Evolutionary conservation across 2,329 filamentous ascomycete species (phyloP), one percentile per base, ranked within the genome.

Genomic region (Pseudogymnoascus sp.): DNA sequence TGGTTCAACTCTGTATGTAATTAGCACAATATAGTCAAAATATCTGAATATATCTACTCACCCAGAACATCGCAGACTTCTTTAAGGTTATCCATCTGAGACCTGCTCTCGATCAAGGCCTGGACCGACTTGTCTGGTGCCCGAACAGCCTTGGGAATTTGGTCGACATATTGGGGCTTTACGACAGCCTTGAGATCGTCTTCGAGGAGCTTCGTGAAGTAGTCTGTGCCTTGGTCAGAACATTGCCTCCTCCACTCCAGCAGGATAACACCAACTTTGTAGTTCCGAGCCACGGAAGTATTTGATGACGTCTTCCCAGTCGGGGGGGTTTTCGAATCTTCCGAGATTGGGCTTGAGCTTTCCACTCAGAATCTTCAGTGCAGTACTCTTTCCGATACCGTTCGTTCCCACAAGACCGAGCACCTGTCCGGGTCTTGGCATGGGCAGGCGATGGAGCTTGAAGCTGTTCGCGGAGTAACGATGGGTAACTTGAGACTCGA

Each of bases 381-480:
- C 95, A n/a, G 94, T 99, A 80, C 92, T 97, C 86, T 99, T 99
- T 78, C 94, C 94, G 72, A 97, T 99, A 91, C 95, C 94, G 86
- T 99, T 99, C 71, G 94, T 97, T 76, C 94, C 95, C 48, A 99
- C 95, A 60, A 99, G 84, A 81, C 94, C 94, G 63, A 99, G 80
- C 31, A 99, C 95, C 74, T 97, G 91, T 66, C 94, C 94, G 33
- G 94, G 93, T 65, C 94, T 88, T 66, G 94, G 94, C 84, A 93
- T 97, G 63, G 95, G 94, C 73, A 97, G 83, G 71, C 95, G 88
- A 78, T 99, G 94, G 68, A 99, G 86, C 84, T 99, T 99, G 86
- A 99, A 99, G 80, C 92, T 97, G 84, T 99, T 99, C 76, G 94
- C 93, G 62, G 93, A 96, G 82, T 99, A 99, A 74, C 94, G 90